phyloP scores from a whole-genome alignment of 768 basidiomycete species.

The Daedaleopsis nitida region DNA sequence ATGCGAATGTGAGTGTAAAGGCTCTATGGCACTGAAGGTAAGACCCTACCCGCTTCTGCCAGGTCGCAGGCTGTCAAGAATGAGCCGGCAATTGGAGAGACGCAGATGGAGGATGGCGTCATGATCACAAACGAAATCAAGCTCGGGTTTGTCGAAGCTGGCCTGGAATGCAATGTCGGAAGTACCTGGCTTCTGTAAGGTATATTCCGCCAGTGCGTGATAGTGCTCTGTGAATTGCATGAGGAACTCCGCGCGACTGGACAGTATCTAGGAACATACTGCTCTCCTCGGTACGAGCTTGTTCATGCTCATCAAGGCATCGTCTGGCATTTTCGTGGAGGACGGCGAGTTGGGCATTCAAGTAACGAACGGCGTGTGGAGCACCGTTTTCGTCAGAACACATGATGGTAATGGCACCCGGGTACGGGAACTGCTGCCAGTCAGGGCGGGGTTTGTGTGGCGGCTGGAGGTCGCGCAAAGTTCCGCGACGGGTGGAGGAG shows the following conservation, averaged over 20 bases:
- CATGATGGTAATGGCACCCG: constrained; percentile 11
- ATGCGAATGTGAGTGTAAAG: constrained; percentile 2
- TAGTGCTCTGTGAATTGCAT: constrained; percentile 14
- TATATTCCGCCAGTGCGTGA: constrained; percentile 22
- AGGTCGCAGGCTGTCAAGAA: constrained; percentile 19
- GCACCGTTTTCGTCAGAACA: constrained; percentile 30
- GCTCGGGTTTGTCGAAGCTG: constrained; percentile 26
- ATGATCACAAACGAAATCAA: constrained; percentile 37
- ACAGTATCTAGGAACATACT: constrained; percentile 10
- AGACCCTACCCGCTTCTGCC: constrained; percentile 2
- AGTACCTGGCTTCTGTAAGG: constrained; percentile 18
- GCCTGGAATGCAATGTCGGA: constrained; percentile 17
- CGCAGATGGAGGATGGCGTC: constrained; percentile 31
- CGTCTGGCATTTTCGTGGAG: constrained; percentile 24
- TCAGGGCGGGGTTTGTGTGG: not conserved
- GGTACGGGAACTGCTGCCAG: not conserved
- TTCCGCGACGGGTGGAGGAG: not conserved
- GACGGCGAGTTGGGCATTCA: constrained; percentile 28
- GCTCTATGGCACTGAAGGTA: not conserved
- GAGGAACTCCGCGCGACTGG: not conserved
- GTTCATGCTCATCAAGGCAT: constrained; percentile 21
- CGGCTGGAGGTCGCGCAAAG: not conserved
- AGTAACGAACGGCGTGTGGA: constrained; percentile 24
- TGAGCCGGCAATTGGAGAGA: constrained; percentile 29
- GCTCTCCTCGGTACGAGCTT: constrained; percentile 19